These are phyloP conservation scores for Paramecium pentaurelia DNA, from an alignment of 73 alveolate species.

Conservation along the genomic window DNA sequence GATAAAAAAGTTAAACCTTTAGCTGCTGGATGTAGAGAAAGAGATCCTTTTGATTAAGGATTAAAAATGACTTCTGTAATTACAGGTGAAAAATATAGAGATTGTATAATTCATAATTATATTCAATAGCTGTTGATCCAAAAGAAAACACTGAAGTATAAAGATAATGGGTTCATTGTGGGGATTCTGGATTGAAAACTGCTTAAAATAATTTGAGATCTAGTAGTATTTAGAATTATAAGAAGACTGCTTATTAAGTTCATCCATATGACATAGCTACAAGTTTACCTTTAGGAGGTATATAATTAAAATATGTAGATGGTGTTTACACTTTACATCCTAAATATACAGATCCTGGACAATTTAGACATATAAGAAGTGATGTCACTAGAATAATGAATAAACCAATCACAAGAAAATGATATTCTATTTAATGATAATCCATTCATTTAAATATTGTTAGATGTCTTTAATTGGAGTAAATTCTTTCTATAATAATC, in stretches of 20 bases:
- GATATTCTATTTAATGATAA: neutral
- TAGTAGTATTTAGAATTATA: neutral
- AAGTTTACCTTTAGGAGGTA: constrained; percentile 6
- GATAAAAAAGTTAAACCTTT: neutral
- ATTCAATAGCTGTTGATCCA: neutral
- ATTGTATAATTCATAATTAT: neutral
- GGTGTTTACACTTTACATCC: constrained; percentile 42
- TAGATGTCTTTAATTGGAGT: neutral
- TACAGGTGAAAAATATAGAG: constrained; percentile 43
- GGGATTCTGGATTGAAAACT: constrained; percentile 3
- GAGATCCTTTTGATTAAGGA: constrained; percentile 39
- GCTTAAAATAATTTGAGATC: neutral
- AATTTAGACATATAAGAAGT: constrained; percentile 4
- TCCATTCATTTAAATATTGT: neutral
- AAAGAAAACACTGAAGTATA: constrained; percentile 1
- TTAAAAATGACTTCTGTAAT: constrained; percentile 25
- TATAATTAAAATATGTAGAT: neutral
- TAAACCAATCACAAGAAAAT: constrained; percentile 36
- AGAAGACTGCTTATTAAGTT: neutral
- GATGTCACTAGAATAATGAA: constrained; percentile 34
- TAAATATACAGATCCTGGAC: constrained; percentile 5
- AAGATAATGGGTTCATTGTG: constrained; percentile 3
- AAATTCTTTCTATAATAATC: neutral
- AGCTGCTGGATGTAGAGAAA: constrained; percentile 41
- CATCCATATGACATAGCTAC: constrained; percentile 12